phyloP scores from a whole-genome alignment of 441 rosid species.

The California macrophylla region DNA sequence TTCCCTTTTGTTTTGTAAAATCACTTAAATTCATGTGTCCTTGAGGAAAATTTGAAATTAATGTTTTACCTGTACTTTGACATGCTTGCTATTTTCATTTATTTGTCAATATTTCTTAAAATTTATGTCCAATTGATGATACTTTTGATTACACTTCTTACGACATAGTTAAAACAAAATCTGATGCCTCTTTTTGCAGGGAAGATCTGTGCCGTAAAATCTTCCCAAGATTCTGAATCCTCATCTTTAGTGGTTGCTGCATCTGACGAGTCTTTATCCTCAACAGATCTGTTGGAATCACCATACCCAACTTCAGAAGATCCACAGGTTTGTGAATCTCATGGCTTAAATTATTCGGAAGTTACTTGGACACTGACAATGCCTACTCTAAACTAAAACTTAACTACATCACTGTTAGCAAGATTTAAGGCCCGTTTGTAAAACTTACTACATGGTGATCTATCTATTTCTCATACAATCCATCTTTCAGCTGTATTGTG shows the following conservation, averaged over 20 bases:
- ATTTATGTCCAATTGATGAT: neutral
- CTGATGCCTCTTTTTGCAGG: constrained; percentile 24
- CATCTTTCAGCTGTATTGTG: no score
- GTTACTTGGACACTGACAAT: neutral
- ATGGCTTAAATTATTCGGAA: neutral
- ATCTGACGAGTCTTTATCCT: constrained; percentile 44
- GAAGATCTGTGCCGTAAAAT: constrained; percentile 50
- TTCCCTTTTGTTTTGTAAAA: neutral
- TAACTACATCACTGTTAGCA: neutral
- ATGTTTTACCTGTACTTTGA: neutral
- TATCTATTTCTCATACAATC: neutral
- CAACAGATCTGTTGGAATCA: constrained; percentile 36
- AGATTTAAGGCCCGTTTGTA: neutral
- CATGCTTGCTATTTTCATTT: neutral
- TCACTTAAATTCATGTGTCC: neutral
- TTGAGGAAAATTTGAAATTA: neutral
- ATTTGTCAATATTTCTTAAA: neutral
- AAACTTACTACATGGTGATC: no score
- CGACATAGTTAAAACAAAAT: neutral
- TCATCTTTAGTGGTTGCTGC: constrained; percentile 41
- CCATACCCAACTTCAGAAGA: constrained; percentile 32
- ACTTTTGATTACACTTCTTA: neutral
- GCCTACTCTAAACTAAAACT: neutral
- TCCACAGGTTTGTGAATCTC: constrained; percentile 39
- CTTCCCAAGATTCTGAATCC: constrained; percentile 51